These are phyloP conservation scores for Debaryomycetaceae sp. DNA, from an alignment of 1,139 yeast genomes.

Conservation along the genomic window DNA sequence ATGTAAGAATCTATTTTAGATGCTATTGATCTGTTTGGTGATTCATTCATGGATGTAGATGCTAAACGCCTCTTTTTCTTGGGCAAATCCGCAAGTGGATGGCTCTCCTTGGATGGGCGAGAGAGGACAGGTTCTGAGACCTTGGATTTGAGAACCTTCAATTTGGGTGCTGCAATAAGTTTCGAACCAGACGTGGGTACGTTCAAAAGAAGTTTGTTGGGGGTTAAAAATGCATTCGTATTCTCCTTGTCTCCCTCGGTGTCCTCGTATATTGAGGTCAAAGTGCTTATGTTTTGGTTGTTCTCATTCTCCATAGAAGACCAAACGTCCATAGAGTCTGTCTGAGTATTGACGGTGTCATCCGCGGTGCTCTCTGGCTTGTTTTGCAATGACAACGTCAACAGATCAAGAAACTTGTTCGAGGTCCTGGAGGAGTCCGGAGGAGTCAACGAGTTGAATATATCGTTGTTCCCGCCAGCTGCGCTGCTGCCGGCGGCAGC, in stretches of 20 bases:
- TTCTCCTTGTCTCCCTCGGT: slow-evolving; percentile 6
- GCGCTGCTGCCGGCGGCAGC: neutral
- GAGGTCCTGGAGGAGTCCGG: slow-evolving; percentile 15
- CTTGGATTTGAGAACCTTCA: neutral
- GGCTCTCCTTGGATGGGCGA: neutral
- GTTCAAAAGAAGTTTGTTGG: slow-evolving; percentile 19
- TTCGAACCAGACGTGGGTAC: neutral
- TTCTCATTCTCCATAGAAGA: slow-evolving; percentile 24
- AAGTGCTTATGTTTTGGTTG: slow-evolving; percentile 20
- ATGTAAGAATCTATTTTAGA: slow-evolving; percentile 34
- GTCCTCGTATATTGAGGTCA: slow-evolving; percentile 29
- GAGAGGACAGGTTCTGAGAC: neutral
- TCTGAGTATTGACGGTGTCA: slow-evolving; percentile 6
- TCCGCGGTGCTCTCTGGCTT: slow-evolving; percentile 3
- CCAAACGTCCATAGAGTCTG: slow-evolving; percentile 25
- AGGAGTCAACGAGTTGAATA: slow-evolving; percentile 17
- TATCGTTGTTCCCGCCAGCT: neutral
- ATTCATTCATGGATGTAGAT: slow-evolving; percentile 11
- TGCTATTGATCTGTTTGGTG: slow-evolving; percentile 40
- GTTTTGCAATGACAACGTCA: slow-evolving; percentile 11
- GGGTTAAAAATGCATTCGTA: slow-evolving; percentile 25
- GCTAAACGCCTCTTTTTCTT: slow-evolving; percentile 7
- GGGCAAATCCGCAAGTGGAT: neutral
- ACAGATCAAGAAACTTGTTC: slow-evolving; percentile 19
- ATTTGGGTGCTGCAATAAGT: slow-evolving; percentile 8